Percentiles rank a stretch among this genome's conserved stretches.
phyloP scores from a whole-genome alignment of 306 rosid species.

The Vigna radiata region DNA sequence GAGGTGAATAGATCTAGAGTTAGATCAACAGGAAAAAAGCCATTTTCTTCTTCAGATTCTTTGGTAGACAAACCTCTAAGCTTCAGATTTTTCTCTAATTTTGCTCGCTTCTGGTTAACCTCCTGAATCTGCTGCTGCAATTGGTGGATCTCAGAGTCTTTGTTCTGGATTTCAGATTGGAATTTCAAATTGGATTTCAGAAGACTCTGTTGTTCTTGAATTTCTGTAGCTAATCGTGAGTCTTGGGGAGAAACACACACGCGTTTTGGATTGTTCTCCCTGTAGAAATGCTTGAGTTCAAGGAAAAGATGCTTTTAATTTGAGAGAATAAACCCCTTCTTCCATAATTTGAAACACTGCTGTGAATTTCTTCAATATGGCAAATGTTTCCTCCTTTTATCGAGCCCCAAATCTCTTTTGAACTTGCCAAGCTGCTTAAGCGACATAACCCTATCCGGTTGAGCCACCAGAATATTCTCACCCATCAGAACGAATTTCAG shows the following conservation, averaged over 20 bases:
- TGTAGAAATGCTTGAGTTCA: constrained; percentile 93
- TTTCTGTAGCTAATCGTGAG: constrained; percentile 98
- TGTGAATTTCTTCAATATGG: too few relatives aligned
- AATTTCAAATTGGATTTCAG: constrained; percentile 84
- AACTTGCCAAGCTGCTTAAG: too few relatives aligned
- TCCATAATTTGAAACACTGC: too few relatives aligned
- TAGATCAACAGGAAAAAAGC: constrained; percentile 75
- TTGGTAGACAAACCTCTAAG: constrained; percentile 90
- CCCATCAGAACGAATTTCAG: too few relatives aligned
- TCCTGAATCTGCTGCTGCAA: constrained; percentile 94
- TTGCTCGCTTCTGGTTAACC: constrained; percentile 79
- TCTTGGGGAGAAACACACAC: constrained; percentile 93
- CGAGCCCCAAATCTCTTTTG: too few relatives aligned
- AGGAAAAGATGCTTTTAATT: too few relatives aligned
- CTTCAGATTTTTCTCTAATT: constrained; percentile 91
- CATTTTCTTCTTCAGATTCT: constrained; percentile 82
- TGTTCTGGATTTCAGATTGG: constrained; percentile 98
- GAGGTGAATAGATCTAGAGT: constrained; percentile 91
- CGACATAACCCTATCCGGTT: too few relatives aligned
- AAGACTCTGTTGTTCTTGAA: constrained; percentile 97
- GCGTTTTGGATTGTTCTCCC: constrained; percentile 97
- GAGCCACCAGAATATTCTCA: too few relatives aligned
- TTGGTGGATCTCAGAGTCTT: constrained; percentile 90
- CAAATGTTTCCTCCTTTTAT: too few relatives aligned
- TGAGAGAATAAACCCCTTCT: too few relatives aligned